Evolutionary conservation across 192 early-diverging fungal species (phyloP), one percentile per base, ranked within the genome.

Genomic region (Umbelopsis sp.): DNA sequence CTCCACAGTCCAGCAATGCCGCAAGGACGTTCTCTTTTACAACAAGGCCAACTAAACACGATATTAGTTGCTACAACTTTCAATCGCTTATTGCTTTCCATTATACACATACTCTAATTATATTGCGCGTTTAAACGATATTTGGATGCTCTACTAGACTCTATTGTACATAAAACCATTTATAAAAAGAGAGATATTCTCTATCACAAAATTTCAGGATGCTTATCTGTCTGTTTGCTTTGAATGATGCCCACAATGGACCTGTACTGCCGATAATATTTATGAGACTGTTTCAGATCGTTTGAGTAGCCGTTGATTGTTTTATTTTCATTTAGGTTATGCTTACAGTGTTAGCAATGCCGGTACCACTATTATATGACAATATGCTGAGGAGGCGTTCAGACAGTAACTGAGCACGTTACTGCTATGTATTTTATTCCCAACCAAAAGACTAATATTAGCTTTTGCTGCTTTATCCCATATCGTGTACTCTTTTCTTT

Each of bases 21-120:
- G 55, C 55, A 61, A 61, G 55, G 55, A 61, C 33, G 55, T 61
- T 18, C 55, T 61, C 25, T 61, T 61, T 30, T 61, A 35, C 55
- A 61, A 23, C 25, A 61, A 61, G 51, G 12, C 51, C 55, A 61
- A 61, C 55, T 61, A 61, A 49, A 49, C 48, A 20, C 0, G 18
- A 49, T 49, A 49, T 49, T 5, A 49, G 12, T 21, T 21, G 20
- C 15, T 6, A 16, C 48, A 20, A 49, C 48, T 20, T 49, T 16
- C 48, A 49, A 49, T 49, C 0, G 48, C 48, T 49, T 49, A 20
- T 20, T 16, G 25, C 12, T 37, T 33, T n/a, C 16, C 15, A 25
- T n/a, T 61, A 58, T 15, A 33, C 23, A 27, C 15, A 16, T 33
- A 61, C 10, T 61, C 55, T 30, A 61, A 61, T 16, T 6, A 61